phyloP scores from a whole-genome alignment of 495 filamentous ascomycete genomes.

The Bryoglossum gracile region DNA sequence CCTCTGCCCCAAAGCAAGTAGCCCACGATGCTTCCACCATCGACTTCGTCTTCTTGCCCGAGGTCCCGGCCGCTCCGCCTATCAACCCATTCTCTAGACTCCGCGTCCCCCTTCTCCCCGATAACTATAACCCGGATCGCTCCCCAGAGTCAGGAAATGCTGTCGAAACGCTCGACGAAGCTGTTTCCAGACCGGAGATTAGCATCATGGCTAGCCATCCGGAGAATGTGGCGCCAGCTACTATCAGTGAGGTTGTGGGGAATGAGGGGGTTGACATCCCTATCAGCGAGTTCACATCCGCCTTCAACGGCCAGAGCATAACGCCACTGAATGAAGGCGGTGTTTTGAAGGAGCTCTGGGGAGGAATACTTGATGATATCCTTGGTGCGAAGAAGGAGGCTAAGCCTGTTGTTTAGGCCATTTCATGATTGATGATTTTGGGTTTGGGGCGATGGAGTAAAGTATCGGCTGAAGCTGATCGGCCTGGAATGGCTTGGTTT shows the following conservation, averaged over 20 bases:
- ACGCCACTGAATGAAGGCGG: background rate
- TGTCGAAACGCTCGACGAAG: constrained; percentile 18
- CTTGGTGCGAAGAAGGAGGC: constrained; percentile 17
- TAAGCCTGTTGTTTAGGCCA: constrained; percentile 10
- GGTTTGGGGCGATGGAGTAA: constrained; percentile 2
- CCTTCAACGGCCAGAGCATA: constrained; percentile 6
- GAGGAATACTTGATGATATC: constrained; percentile 24
- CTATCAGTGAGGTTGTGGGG: constrained; percentile 25
- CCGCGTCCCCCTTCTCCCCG: constrained; percentile 27
- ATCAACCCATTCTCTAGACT: constrained; percentile 23
- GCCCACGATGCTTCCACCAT: constrained; percentile 21
- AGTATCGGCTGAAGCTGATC: constrained; percentile 3
- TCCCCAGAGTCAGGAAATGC: constrained; percentile 17
- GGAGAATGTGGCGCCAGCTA: constrained; percentile 15
- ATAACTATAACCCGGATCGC: constrained; percentile 25
- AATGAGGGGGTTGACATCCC: constrained; percentile 24
- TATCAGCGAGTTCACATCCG: constrained; percentile 13
- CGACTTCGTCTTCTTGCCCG: constrained; percentile 24
- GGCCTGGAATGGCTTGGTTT: background rate
- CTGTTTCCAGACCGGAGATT: constrained; percentile 19
- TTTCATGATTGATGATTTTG: constrained; percentile 2
- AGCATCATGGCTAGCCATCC: constrained; percentile 22
- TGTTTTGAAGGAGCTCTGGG: constrained; percentile 21
- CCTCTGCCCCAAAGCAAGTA: constrained; percentile 19
- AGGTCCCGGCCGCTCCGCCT: constrained; percentile 12